Evolutionary conservation across 441 rosid genomes (phyloP).

Genomic region (Syzygium malaccense): DNA sequence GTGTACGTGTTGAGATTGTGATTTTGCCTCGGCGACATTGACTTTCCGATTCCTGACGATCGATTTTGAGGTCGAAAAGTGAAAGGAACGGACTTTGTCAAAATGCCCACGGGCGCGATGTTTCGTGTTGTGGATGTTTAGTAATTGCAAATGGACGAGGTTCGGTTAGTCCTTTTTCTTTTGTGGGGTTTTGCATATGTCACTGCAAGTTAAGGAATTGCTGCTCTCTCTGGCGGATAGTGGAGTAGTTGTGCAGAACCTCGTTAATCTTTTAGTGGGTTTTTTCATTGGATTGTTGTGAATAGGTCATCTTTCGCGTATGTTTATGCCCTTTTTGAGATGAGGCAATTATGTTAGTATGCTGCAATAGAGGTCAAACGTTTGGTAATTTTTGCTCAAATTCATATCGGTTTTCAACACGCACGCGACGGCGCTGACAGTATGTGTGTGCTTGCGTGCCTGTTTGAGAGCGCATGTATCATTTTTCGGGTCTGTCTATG

Average conservation of each 20-base stretch:
- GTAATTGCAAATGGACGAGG: background rate
- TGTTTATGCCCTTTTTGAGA: background rate
- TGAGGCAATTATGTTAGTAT: background rate
- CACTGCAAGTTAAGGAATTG: background rate
- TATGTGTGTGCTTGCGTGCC: background rate
- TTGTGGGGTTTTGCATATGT: background rate
- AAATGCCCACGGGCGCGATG: background rate
- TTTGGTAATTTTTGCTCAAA: background rate
- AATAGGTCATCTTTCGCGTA: background rate
- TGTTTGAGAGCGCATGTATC: background rate
- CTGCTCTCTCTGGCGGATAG: background rate
- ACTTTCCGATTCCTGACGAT: background rate
- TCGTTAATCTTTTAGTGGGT: background rate
- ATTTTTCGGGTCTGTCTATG: background rate
- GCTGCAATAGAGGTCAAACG: background rate
- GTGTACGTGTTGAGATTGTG: background rate
- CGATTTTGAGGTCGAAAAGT: background rate
- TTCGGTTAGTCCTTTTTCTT: background rate
- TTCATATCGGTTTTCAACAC: background rate
- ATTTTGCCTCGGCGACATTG: background rate
- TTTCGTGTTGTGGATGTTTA: background rate
- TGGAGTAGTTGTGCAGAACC: background rate
- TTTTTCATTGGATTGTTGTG: background rate
- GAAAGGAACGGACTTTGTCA: background rate
- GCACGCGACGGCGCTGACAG: accelerated